phyloP scores from a whole-genome alignment of 257 asterid species.

The Solanum ossicruentum region DNA sequence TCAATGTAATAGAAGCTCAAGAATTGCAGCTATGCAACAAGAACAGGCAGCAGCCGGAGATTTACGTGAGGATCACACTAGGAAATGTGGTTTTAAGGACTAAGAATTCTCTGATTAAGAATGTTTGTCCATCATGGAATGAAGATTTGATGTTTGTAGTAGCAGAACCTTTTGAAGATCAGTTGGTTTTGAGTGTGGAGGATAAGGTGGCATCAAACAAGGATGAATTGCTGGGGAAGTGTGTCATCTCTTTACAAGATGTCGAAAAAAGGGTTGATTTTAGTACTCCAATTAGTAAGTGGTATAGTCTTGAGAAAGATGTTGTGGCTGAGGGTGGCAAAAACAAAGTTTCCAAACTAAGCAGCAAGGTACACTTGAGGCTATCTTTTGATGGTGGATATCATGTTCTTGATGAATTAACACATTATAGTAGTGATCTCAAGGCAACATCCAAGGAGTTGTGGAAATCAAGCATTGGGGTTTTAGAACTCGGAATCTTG shows the following conservation, averaged over 20 bases:
- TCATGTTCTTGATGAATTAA: conserved; percentile 90
- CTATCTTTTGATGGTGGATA: conserved; percentile 78
- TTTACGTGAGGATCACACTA: conserved; percentile 31
- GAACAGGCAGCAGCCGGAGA: conserved; percentile 49
- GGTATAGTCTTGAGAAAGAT: conserved; percentile 75
- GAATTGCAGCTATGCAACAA: conserved; percentile 42
- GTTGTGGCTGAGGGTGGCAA: conserved; percentile 29
- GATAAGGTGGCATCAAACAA: conserved; percentile 40
- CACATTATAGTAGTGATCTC: conserved; percentile 75
- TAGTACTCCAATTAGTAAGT: conserved; percentile 39
- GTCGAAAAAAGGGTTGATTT: conserved; percentile 67
- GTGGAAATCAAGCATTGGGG: conserved; percentile 77
- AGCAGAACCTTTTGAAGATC: conserved; percentile 88
- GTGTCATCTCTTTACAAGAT: conserved; percentile 39
- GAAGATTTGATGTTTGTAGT: conserved; percentile 19
- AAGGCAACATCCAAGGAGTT: conserved; percentile 67
- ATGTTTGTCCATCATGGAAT: conserved; percentile 52
- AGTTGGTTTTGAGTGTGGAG: conserved; percentile 49
- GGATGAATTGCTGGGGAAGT: conserved; percentile 54
- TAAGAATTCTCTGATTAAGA: not conserved
- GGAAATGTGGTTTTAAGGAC: conserved; percentile 46
- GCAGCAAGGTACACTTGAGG: conserved; percentile 66
- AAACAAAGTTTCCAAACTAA: conserved; percentile 19
- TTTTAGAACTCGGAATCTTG: conserved; percentile 74
- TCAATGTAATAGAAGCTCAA: conserved; percentile 83